A percentile compares a stretch with the other conserved stretches of the same genome.
Evolutionary conservation across 148 eudicot species (phyloP).

Genomic region (Nepenthes mirabilis): DNA sequence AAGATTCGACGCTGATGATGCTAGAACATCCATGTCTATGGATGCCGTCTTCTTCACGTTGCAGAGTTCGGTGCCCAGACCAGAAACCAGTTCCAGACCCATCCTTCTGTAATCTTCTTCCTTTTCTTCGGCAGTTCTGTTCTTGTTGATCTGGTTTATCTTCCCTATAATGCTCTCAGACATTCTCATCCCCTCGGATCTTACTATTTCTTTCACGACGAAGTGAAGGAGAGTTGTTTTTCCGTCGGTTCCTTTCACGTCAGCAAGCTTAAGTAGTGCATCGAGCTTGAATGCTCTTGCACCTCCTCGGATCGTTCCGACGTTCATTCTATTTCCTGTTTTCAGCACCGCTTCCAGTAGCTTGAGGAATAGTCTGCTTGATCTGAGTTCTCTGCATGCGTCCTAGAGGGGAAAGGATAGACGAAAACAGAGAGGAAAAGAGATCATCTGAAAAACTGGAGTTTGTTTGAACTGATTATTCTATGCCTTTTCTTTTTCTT

Average conservation of each 20-base stretch:
- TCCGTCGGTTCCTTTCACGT: constrained; percentile 91
- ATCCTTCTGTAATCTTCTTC: constrained; percentile 74
- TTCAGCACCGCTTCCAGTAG: constrained; percentile 92
- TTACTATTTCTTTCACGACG: constrained; percentile 85
- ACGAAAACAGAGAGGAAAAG: neutral
- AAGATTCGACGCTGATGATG: constrained; percentile 74
- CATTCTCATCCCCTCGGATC: constrained; percentile 68
- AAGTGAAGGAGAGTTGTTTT: constrained; percentile 90
- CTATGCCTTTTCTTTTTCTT: neutral
- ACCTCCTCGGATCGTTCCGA: constrained; percentile 95
- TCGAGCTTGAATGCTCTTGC: constrained; percentile 97
- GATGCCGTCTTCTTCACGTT: constrained; percentile 92
- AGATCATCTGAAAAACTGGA: neutral
- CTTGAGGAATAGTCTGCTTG: constrained; percentile 81
- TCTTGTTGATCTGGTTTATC: constrained; percentile 41
- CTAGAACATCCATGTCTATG: constrained; percentile 78
- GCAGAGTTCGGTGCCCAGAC: constrained; percentile 71
- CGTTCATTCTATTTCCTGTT: constrained; percentile 95
- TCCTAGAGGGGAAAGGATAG: constrained; percentile 30
- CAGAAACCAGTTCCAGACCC: constrained; percentile 98
- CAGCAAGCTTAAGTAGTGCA: constrained; percentile 91
- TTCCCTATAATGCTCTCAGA: constrained; percentile 92
- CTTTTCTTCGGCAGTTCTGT: constrained; percentile 35
- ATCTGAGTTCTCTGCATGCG: constrained; percentile 90
- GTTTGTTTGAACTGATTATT: too few species aligned